Percentiles rank a stretch among this genome's conserved stretches.
These are phyloP conservation scores for Phytophthora ohioensis DNA, from an alignment of 352 stramenopile genomes.

Conservation along the genomic window DNA sequence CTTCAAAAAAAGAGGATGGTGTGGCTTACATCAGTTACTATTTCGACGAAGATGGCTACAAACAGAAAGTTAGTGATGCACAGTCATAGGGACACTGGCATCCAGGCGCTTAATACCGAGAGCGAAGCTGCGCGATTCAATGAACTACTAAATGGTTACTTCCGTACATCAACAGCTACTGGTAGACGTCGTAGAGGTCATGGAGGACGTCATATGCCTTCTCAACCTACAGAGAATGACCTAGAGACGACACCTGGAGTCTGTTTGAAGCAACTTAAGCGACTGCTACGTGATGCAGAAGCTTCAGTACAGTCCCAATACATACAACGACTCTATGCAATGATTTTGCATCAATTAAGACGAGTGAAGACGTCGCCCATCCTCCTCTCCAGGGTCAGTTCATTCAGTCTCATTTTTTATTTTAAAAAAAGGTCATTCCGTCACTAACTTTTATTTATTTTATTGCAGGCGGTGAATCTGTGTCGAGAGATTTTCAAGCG, in stretches of 20 bases:
- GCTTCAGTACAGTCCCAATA: slow-evolving; percentile 35
- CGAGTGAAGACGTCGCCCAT: slow-evolving; percentile 16
- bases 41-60: too few relatives aligned
- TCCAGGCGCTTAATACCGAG: slow-evolving; percentile 26
- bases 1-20: too few relatives aligned
- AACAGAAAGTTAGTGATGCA: not conserved
- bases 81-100: not conserved
- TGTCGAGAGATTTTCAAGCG: slow-evolving; percentile 69
- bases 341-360: slow-evolving; percentile 37
- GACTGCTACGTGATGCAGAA: slow-evolving; percentile 35
- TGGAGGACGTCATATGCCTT: not conserved
- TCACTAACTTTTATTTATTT: not conserved
- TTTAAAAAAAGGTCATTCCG: not conserved
- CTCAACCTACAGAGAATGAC: not conserved
- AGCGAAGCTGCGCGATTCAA: slow-evolving; percentile 42
- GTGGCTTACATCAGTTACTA: too few relatives aligned
- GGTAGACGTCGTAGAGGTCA: slow-evolving; percentile 15
- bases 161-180: slow-evolving; percentile 12
- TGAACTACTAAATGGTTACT: slow-evolving; percentile 37
- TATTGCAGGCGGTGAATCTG: slow-evolving; percentile 42
- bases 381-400: slow-evolving; percentile 36
- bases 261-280: slow-evolving; percentile 47
- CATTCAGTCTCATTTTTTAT: not conserved
- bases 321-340: slow-evolving; percentile 34
- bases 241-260: slow-evolving; percentile 4